Base-by-base conservation (phyloP, 352 stramenopile genomes). In the Phytophthora sojae region DNA sequence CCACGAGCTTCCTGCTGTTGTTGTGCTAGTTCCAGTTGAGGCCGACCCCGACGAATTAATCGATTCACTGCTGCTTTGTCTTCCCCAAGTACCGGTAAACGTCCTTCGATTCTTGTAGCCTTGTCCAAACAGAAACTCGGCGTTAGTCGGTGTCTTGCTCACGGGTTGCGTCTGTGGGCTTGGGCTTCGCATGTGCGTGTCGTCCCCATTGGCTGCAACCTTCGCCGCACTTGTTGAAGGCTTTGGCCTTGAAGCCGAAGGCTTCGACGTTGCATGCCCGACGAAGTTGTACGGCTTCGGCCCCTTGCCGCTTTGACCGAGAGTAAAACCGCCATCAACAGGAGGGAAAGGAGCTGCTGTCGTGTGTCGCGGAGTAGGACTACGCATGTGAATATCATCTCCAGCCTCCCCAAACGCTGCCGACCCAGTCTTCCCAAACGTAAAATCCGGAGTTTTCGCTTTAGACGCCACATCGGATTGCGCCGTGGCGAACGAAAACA, bases 71-170 rank as follows among this genome's bases (percentile, higher is more conserved):
- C 51, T 68, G 15, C 44, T 69, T 68, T 66, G 49, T 35, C 39
- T 53, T 2, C 37, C 57, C 21, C 65, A 71, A 0, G 21, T 21
- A 21, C 21, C 21, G 21, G 9, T 7, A 66, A 66, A 71, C 9
- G 69, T 23, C 32, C 72, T 75, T 57, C 70, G 61, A 47, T 76
- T 75, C 49, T 76, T 81, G 54, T 78, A 81, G 6, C 51, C 54
- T 67, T 69, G 59, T 32, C 69, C 74, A 65, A 78, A 76, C 26
- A 72, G 19, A 70, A 76, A 76, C 19, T 62, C 59, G 4, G 19
- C 30, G 32, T 68, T 70, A 1, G 32, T 67, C 9, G 63, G 39
- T 3, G 60, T 50, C 25, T 6, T 39, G 39, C 7, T 54, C 0
- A 51, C 19, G 57, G 39, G 25, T 11, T 71, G 61, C 0, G 21